phyloP scores from a whole-genome alignment of 208 protist species.

The Acanthamoeba royreba region DNA sequence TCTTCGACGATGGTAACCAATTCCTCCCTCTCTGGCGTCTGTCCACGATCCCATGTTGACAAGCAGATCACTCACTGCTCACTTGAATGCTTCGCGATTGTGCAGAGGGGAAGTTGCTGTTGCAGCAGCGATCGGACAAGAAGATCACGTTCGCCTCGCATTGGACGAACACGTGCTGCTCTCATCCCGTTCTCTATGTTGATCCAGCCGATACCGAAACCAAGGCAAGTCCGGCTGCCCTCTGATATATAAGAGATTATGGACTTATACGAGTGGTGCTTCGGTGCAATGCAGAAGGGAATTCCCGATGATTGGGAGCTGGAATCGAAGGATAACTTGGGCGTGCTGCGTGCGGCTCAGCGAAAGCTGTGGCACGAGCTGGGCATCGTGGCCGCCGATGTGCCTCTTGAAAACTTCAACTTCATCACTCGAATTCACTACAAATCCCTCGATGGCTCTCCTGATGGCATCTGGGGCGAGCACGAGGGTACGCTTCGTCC shows the following conservation, averaged over 20 bases:
- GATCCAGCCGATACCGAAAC: constrained; percentile 55
- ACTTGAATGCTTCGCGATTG: constrained; percentile 52
- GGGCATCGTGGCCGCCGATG: constrained; percentile 71
- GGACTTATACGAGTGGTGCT: neutral
- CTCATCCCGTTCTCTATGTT: constrained; percentile 76
- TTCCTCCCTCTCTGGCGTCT: neutral
- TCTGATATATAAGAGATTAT: neutral
- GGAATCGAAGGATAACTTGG: constrained; percentile 5
- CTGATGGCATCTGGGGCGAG: constrained; percentile 75
- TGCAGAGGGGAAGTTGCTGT: constrained; percentile 77
- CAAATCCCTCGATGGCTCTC: constrained; percentile 64
- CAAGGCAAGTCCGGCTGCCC: neutral
- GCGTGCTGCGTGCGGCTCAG: constrained; percentile 74
- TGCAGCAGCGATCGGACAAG: constrained; percentile 80
- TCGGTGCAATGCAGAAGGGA: neutral
- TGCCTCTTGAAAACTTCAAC: constrained; percentile 66
- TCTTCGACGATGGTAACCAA: neutral
- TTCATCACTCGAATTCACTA: constrained; percentile 84
- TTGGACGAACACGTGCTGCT: constrained; percentile 89
- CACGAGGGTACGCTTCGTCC: constrained; percentile 75
- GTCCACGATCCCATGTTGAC: neutral
- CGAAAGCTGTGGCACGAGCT: constrained; percentile 87
- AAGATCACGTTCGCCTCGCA: constrained; percentile 85
- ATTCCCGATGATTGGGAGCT: constrained; percentile 38
- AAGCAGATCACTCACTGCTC: neutral